phyloP scores from a whole-genome alignment of 768 basidiomycete species.

The Pholiota microspora region DNA sequence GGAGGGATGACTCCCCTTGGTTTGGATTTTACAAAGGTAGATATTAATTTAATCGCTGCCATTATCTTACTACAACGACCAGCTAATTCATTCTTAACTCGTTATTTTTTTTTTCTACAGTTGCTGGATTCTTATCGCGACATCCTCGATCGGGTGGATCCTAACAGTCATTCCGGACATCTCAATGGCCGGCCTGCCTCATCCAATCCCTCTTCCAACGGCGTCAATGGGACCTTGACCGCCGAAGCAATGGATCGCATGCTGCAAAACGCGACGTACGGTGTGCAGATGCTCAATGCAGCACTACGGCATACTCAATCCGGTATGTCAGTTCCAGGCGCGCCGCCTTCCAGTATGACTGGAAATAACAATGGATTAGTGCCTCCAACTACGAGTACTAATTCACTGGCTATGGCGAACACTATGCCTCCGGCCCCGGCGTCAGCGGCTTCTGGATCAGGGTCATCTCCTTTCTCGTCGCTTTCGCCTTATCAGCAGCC shows the following conservation, averaged over 20 bases:
- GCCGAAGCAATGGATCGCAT: slow-evolving; percentile 38
- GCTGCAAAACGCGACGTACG: slow-evolving; percentile 41
- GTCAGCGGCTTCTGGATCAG: slow-evolving; percentile 5
- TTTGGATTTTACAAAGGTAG: slow-evolving; percentile 16
- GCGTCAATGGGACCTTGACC: slow-evolving; percentile 7
- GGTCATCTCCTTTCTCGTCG: slow-evolving; percentile 6
- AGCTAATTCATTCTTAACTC: neutral
- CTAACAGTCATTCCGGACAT: neutral
- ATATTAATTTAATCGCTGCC: neutral
- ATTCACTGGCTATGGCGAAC: slow-evolving; percentile 16
- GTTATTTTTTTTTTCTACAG: neutral
- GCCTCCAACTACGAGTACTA: slow-evolving; percentile 6
- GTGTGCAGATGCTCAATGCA: slow-evolving; percentile 47
- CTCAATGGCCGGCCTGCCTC: slow-evolving; percentile 16
- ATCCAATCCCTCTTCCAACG: slow-evolving; percentile 15
- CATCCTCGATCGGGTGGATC: slow-evolving; percentile 28
- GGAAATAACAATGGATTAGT: neutral
- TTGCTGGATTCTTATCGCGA: slow-evolving; percentile 28
- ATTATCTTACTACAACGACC: neutral
- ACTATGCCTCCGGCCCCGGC: slow-evolving; percentile 8
- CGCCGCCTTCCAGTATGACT: neutral
- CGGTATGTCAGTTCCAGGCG: slow-evolving; percentile 2
- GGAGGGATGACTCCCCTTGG: slow-evolving; percentile 4
- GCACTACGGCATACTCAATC: slow-evolving; percentile 20
- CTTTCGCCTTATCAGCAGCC: neutral